Base-by-base conservation (phyloP, 2,329 filamentous ascomycete genomes). In the Aspergillus awamori region DNA sequence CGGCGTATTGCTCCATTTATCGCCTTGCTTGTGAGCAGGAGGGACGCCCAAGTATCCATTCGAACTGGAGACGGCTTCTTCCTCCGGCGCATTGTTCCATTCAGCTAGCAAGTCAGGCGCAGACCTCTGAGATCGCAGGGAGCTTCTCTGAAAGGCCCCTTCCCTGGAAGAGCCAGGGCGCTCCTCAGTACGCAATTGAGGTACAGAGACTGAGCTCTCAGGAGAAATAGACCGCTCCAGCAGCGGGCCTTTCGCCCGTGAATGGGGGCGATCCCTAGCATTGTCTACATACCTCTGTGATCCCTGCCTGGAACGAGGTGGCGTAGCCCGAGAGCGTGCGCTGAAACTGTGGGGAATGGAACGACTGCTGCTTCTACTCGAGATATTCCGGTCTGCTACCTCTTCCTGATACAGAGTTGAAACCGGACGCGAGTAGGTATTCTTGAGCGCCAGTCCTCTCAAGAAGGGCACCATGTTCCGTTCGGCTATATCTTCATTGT, bases 401-500 rank as follows among this genome's bases (percentile, higher is more conserved):
- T 80, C 76, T 58, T 79, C 77, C 58, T 79, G 76, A 54, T 77
- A 77, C 48, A 78, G 58, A 4, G 71, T 69, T 4, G 77, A 76
- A 30, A 76, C 59, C 20, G 75, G 65, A 10, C 72, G 73, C 11
- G 72, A 71, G 60, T 72, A 74, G 6, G 69, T 56, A 17, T 65
- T 63, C 57, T 66, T 74, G 26, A 62, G 64, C 56, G 70, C 59
- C 53, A 70, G 68, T 4, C 66, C 65, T 41, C 71, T 70, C 8
- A 76, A 65, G 48, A 75, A 74, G 11, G 69, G 62, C 8, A 69
- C 72, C 71, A 79, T 77, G 55, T 80, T 80, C 24, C 77, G 75
- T 61, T 80, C 77, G 5, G 77, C 77, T 56, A 80, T 70, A 64
- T 80, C 76, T 66, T 80, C 77, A 51, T 80, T 80, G 63, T 77